Conservation (phyloP, 495 filamentous ascomycete genomes). For the Penicillium pancosmium region DNA sequence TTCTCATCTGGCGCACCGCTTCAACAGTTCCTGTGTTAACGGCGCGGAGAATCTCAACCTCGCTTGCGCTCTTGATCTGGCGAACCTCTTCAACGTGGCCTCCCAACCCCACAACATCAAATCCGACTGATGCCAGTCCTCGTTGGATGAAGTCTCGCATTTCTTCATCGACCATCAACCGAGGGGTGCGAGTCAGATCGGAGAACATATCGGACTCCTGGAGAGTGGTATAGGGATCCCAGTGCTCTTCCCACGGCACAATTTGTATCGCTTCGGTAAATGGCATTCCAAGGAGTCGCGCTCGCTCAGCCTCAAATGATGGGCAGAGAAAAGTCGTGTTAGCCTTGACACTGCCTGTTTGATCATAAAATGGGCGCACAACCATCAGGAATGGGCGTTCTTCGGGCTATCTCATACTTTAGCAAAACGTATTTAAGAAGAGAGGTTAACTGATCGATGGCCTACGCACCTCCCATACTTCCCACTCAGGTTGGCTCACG, state of each 20-base stretch:
- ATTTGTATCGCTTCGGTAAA: constrained; percentile 46
- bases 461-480: constrained; percentile 50
- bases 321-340: constrained; percentile 55
- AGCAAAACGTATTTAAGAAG: background rate
- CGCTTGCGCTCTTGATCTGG: constrained; percentile 51
- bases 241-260: constrained; percentile 59
- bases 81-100: constrained; percentile 52
- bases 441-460: background rate
- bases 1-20: constrained; percentile 55
- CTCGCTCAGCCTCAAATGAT: constrained; percentile 56
- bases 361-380: constrained; percentile 38
- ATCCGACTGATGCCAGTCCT: constrained; percentile 48
- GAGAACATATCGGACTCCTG: constrained; percentile 34
- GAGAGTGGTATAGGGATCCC: constrained; percentile 56
- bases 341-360: constrained; percentile 40
- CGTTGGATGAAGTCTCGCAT: constrained; percentile 59
- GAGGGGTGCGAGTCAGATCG: constrained; percentile 25
- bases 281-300: constrained; percentile 53
- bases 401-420: constrained; percentile 41
- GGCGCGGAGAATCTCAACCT: constrained; percentile 54
- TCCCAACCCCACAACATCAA: constrained; percentile 48
- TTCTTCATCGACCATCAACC: constrained; percentile 59
- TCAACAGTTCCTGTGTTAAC: constrained; percentile 61
- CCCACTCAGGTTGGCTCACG: constrained; percentile 57
- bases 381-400: constrained; percentile 60